Percentiles rank a stretch among this genome's conserved stretches.
Evolutionary conservation across 2,329 filamentous ascomycete genomes (phyloP).

Genomic region (Penicillium griseofulvum): DNA sequence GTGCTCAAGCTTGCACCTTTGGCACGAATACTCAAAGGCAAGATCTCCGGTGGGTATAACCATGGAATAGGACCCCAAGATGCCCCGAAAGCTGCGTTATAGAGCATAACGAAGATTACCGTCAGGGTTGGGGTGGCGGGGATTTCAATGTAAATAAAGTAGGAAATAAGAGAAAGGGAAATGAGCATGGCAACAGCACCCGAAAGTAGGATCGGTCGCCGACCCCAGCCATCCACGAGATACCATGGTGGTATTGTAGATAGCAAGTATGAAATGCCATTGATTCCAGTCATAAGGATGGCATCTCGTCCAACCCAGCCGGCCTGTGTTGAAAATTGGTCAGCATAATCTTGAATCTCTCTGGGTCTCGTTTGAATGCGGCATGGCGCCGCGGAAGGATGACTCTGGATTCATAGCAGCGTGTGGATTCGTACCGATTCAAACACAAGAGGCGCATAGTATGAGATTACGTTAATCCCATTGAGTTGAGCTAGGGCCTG

Average conservation of each 20-base stretch:
- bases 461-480: slow-evolving; percentile 99
- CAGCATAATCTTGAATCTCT: background rate
- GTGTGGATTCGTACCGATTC: slow-evolving; percentile 57
- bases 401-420: background rate
- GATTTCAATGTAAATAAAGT: slow-evolving; percentile 89
- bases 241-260: slow-evolving; percentile 98
- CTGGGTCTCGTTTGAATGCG: background rate
- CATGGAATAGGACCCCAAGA: slow-evolving; percentile 98
- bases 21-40: slow-evolving; percentile 91
- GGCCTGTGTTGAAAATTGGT: slow-evolving; percentile 45
- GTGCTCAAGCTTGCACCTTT: slow-evolving; percentile 97
- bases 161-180: slow-evolving; percentile 84
- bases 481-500: slow-evolving; percentile 95
- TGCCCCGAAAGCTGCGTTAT: slow-evolving; percentile 95
- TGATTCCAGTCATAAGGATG: slow-evolving; percentile 96
- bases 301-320: slow-evolving; percentile 91
- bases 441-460: slow-evolving; percentile 95
- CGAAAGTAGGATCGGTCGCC: slow-evolving; percentile 82
- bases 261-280: slow-evolving; percentile 83
- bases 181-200: slow-evolving; percentile 88
- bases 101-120: slow-evolving; percentile 94
- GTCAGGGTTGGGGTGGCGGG: slow-evolving; percentile 73
- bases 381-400: background rate
- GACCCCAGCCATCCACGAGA: slow-evolving; percentile 86
- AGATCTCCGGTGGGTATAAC: slow-evolving; percentile 98